Base-by-base conservation (phyloP, 2,329 filamentous ascomycete genomes). In the Blumeriella jaapii region DNA sequence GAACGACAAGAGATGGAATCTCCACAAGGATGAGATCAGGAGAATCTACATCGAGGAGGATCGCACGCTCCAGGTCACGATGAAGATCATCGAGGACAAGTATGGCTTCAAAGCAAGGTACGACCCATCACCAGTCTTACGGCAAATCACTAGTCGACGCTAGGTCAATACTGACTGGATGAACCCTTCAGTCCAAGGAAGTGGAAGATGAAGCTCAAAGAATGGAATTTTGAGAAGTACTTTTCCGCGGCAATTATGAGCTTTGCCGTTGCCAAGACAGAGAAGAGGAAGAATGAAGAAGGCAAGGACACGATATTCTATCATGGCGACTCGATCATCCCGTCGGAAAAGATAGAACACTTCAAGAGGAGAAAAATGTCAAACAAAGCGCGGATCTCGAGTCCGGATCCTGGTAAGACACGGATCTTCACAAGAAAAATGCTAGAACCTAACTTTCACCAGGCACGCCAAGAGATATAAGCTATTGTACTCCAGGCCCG, bases 1-100 rank as follows among this genome's bases (percentile, higher is more conserved):
- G n/a, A 41, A 38, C 13, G 35, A 41, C 31, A 37, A 35, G 36
- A 41, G 37, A 27, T 41, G 39, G 39, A 37, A 39, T 6, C 29
- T 28, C 9, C 28, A 32, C 14, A 41, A 38, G 29, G 35, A 35
- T 6, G 17, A 34, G 25, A 41, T 41, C 32, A 15, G 28, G 10
- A 12, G 28, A 4, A 36, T 41, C 28, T 41, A 41, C 20, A 38
- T 38, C 11, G 29, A 20, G 19, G 24, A 33, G 19, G 36, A 38
- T 15, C 23, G 32, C n/a, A 38, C 39, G 2, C 39, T 41, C 11
- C 17, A 29, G 25, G 32, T 32, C 17, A 41, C 39, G 5, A 41
- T 38, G 39, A 28, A 18, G 10, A 29, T 18, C 5, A 38, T 41
- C 12, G 27, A 31, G 23, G 28, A 32, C 16, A 26, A 14, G 10